These are phyloP conservation scores for Vanrija pseudolonga DNA, from an alignment of 1,284 basidiomycete species.

Conservation along the genomic window DNA sequence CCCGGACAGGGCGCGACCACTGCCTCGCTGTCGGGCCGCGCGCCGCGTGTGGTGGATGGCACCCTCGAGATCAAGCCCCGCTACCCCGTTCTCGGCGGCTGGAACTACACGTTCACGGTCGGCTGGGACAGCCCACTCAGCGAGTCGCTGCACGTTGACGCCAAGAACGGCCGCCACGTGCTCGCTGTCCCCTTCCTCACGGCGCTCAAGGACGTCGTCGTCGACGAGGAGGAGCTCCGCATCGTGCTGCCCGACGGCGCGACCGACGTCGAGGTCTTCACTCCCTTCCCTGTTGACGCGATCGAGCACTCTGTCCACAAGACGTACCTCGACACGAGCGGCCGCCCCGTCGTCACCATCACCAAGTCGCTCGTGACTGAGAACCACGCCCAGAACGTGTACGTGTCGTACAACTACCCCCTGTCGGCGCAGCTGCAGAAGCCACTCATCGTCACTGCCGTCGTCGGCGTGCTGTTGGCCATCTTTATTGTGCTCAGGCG, in stretches of 20 bases:
- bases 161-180: constrained; percentile 56
- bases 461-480: constrained; percentile 38
- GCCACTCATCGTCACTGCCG: constrained; percentile 57
- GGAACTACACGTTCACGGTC: constrained; percentile 94
- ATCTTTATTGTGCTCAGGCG: constrained; percentile 43
- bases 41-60: constrained; percentile 46
- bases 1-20: constrained; percentile 53
- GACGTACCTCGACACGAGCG: constrained; percentile 91
- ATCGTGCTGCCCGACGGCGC: constrained; percentile 92
- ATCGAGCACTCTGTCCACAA: constrained; percentile 63
- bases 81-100: constrained; percentile 91
- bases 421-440: constrained; percentile 74
- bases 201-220: constrained; percentile 70
- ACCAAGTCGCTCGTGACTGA: constrained; percentile 71
- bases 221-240: constrained; percentile 72
- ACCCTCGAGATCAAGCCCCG: constrained; percentile 78
- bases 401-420: constrained; percentile 73
- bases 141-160: constrained; percentile 54
- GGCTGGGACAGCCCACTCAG: constrained; percentile 83
- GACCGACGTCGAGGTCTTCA: constrained; percentile 68
- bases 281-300: constrained; percentile 71
- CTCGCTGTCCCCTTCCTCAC: constrained; percentile 85
- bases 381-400: constrained; percentile 58
- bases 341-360: constrained; percentile 74
- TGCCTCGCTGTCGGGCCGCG: constrained; percentile 31